phyloP scores from a whole-genome alignment of 2,329 filamentous ascomycete genomes.

The Pseudogymnoascus sp. region DNA sequence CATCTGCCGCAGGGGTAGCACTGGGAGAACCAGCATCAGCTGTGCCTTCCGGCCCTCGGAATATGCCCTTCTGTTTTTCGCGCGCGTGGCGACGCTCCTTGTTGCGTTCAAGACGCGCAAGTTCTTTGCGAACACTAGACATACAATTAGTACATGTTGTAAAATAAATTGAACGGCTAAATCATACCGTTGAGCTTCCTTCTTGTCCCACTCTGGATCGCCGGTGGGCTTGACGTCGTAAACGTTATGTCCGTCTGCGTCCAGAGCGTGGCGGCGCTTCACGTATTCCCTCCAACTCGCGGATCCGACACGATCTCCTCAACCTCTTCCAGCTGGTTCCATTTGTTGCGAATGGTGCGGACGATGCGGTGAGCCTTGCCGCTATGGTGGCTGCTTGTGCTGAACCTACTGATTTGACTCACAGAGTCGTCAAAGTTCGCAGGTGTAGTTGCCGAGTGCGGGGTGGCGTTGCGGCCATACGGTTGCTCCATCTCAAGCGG shows the following conservation, averaged over 20 bases:
- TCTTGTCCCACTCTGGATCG: conserved; percentile 56
- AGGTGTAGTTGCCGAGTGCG: conserved; percentile 59
- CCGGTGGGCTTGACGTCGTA: conserved; percentile 56
- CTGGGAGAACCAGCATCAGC: conserved; percentile 33
- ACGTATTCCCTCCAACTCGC: conserved; percentile 85
- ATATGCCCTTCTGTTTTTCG: conserved; percentile 72
- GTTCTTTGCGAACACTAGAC: conserved; percentile 59
- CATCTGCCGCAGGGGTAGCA: conserved; percentile 38
- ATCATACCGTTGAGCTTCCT: conserved; percentile 47
- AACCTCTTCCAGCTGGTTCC: conserved; percentile 53
- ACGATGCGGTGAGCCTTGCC: conserved; percentile 65
- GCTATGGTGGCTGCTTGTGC: conserved; percentile 58
- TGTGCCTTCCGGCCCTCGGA: conserved; percentile 16
- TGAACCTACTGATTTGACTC: conserved; percentile 68
- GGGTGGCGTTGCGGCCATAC: conserved; percentile 42
- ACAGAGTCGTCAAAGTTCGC: conserved; percentile 63
- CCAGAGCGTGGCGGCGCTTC: conserved; percentile 50
- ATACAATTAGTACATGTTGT: conserved; percentile 23
- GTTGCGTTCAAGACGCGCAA: conserved; percentile 80
- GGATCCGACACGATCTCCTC: conserved; percentile 64
- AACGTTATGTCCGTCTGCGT: conserved; percentile 35
- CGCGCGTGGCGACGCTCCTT: conserved; percentile 82
- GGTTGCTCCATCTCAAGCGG: conserved; percentile 48
- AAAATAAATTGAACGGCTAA: background rate
- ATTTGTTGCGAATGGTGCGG: conserved; percentile 54